phyloP scores from a whole-genome alignment of 352 stramenopile species.

The Pythium dissotocum region DNA sequence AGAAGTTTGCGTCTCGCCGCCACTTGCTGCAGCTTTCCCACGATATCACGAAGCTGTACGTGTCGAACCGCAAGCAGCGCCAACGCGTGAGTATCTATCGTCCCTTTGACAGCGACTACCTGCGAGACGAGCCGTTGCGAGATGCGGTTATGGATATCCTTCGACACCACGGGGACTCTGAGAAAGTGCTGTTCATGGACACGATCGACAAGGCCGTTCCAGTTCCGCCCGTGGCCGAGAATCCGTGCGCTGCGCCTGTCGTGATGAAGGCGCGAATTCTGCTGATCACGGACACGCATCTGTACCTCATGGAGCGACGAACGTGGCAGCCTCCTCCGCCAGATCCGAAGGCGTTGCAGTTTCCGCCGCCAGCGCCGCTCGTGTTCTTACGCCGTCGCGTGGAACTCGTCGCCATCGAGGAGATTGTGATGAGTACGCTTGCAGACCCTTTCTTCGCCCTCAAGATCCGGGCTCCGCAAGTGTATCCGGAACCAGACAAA shows the following conservation, averaged over 20 bases:
- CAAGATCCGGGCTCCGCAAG: slow-evolving; percentile 52
- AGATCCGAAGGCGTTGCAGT: slow-evolving; percentile 50
- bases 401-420: slow-evolving; percentile 59
- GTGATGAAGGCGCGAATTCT: slow-evolving; percentile 47
- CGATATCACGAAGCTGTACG: slow-evolving; percentile 87
- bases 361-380: slow-evolving; percentile 49
- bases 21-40: slow-evolving; percentile 83
- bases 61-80: slow-evolving; percentile 74
- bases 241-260: slow-evolving; percentile 30
- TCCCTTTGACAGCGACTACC: slow-evolving; percentile 85
- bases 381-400: slow-evolving; percentile 74
- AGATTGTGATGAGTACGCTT: slow-evolving; percentile 78
- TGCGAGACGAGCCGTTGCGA: slow-evolving; percentile 60
- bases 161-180: slow-evolving; percentile 70
- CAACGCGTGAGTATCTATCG: slow-evolving; percentile 88
- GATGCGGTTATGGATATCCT: slow-evolving; percentile 72
- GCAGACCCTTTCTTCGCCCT: slow-evolving; percentile 83
- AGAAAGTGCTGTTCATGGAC: slow-evolving; percentile 87
- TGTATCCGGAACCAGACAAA: slow-evolving; percentile 67
- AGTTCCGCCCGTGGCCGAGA: slow-evolving; percentile 2
- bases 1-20: slow-evolving; percentile 73
- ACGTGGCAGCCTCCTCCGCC: slow-evolving; percentile 49
- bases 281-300: slow-evolving; percentile 66
- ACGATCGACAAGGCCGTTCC: slow-evolving; percentile 62
- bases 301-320: slow-evolving; percentile 83